phyloP scores from a whole-genome alignment of 179 eudicot genomes.

The Vitellaria paradoxa region DNA sequence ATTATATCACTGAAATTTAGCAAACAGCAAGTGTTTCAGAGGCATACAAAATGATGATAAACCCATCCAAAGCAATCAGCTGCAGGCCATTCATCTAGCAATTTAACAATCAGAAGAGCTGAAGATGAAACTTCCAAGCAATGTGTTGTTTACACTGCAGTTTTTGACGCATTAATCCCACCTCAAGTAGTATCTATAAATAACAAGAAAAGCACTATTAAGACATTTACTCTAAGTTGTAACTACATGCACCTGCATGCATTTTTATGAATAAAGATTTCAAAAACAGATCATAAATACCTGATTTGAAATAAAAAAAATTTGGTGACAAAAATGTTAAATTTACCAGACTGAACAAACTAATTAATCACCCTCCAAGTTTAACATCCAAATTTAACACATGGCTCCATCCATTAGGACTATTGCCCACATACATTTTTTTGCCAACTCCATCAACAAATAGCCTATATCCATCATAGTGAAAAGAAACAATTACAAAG shows the following conservation, averaged over 20 bases:
- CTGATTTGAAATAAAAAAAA: too few relatives aligned
- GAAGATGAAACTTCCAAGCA: neutral
- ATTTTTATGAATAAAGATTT: too few relatives aligned
- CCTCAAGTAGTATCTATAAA: slow-evolving; percentile 7
- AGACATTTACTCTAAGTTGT: neutral
- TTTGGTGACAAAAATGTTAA: too few relatives aligned
- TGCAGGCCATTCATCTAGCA: neutral
- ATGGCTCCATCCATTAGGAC: too few relatives aligned
- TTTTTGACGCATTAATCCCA: neutral
- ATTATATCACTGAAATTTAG: neutral
- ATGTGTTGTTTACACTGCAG: neutral
- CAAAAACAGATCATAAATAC: too few relatives aligned
- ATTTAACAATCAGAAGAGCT: neutral
- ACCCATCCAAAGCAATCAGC: slow-evolving; percentile 3
- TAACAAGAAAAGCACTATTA: neutral
- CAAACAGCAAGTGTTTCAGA: slow-evolving; percentile 3
- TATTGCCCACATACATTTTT: too few relatives aligned
- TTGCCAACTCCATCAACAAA: too few relatives aligned
- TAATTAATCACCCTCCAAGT: too few relatives aligned
- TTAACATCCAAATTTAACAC: too few relatives aligned
- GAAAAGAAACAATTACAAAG: too few relatives aligned
- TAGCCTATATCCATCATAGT: too few relatives aligned
- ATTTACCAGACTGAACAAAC: too few relatives aligned
- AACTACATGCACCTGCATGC: neutral
- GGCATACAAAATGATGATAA: slow-evolving; percentile 9